Percentiles rank a stretch among this genome's conserved stretches.
Evolutionary conservation across 2,329 filamentous ascomycete genomes (phyloP).

Genomic region (Elsinoe fawcettii): DNA sequence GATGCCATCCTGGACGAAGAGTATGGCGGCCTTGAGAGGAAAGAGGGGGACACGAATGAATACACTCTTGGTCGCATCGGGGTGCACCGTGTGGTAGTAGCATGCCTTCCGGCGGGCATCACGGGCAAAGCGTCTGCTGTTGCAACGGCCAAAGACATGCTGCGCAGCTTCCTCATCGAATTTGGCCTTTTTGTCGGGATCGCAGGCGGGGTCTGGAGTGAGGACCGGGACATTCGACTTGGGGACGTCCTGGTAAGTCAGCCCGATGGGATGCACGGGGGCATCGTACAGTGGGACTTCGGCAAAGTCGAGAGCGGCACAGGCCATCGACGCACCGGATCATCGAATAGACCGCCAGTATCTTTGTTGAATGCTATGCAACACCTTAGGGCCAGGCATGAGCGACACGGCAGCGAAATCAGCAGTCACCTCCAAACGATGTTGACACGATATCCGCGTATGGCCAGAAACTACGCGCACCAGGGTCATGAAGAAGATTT

Average conservation of each 20-base stretch:
- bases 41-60: conserved; percentile 8
- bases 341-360: background rate
- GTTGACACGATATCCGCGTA: background rate
- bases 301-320: conserved; percentile 17
- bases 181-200: conserved; percentile 23
- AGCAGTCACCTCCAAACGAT: background rate
- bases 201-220: conserved; percentile 21
- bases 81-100: conserved; percentile 19
- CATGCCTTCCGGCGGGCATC: conserved; percentile 18
- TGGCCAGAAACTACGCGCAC: background rate
- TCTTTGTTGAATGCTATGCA: background rate
- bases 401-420: background rate
- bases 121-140: conserved; percentile 18
- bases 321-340: background rate
- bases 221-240: conserved; percentile 22
- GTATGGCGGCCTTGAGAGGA: conserved; percentile 9
- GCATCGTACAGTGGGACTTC: conserved; percentile 24
- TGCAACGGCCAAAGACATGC: conserved; percentile 18
- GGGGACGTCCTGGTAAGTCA: conserved; percentile 25
- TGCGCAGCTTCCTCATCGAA: conserved; percentile 17
- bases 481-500: background rate
- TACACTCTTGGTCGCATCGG: conserved; percentile 17
- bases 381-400: background rate
- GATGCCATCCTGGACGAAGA: conserved; percentile 19
- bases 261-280: conserved; percentile 17